Conservation (phyloP, 805 yeast genomes). For the Zygoascus bituminiphila region DNA sequence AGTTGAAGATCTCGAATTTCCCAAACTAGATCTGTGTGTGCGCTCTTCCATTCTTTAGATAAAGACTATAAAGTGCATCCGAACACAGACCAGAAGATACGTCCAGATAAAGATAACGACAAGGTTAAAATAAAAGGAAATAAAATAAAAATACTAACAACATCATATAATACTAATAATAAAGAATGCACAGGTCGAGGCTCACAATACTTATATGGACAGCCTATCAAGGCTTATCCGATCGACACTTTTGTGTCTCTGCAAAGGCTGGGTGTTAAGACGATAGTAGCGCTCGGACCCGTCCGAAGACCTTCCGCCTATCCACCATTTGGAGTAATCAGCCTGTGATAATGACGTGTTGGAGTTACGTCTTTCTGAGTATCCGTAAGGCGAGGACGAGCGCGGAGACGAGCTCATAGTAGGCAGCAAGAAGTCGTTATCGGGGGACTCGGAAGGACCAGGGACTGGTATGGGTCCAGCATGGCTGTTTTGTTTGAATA, state of each 20-base stretch:
- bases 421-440: neutral
- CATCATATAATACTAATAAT: no score
- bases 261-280: slow-evolving; percentile 15
- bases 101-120: no score
- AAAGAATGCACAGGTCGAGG: no score
- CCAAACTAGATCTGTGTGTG: no score
- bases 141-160: no score
- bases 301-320: slow-evolving; percentile 23
- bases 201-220: slow-evolving; percentile 10
- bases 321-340: slow-evolving; percentile 24
- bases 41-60: no score
- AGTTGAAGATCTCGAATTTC: no score
- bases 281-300: slow-evolving; percentile 23
- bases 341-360: slow-evolving; percentile 7
- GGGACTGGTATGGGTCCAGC: neutral
- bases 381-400: neutral
- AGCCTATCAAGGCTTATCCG: slow-evolving; percentile 19
- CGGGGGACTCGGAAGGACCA: neutral
- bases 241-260: slow-evolving; percentile 17
- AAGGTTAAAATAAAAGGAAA: no score
- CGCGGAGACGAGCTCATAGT: neutral
- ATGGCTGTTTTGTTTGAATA: neutral
- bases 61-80: no score
- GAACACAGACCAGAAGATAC: no score
- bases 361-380: slow-evolving; percentile 9